phyloP scores from a whole-genome alignment of 2,329 filamentous ascomycete genomes.

The Cephalotrichum gorgonifer region DNA sequence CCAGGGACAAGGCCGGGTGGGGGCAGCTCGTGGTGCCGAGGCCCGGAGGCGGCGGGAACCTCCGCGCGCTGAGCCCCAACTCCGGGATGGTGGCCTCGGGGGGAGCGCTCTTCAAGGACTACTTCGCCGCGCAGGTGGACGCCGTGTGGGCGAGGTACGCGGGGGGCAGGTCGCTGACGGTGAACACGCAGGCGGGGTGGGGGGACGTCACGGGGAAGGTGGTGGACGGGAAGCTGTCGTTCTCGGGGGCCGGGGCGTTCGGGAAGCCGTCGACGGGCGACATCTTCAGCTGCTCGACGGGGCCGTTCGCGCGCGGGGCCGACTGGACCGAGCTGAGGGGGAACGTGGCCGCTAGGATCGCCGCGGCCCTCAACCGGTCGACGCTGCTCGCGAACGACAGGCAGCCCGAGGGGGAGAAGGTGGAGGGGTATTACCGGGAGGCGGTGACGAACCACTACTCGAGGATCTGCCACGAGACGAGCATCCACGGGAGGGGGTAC shows the following conservation, averaged over 20 bases:
- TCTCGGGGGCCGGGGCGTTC: slow-evolving; percentile 26
- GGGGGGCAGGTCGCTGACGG: slow-evolving; percentile 27
- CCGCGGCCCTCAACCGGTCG: slow-evolving; percentile 65
- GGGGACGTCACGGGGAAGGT: slow-evolving; percentile 36
- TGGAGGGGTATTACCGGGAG: slow-evolving; percentile 41
- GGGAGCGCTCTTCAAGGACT: slow-evolving; percentile 31
- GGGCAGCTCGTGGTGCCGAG: slow-evolving; percentile 36
- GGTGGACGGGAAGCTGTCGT: slow-evolving; percentile 23
- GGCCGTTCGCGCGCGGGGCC: slow-evolving; percentile 40
- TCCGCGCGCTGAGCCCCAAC: slow-evolving; percentile 45
- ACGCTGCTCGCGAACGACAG: slow-evolving; percentile 47
- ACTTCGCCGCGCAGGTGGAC: slow-evolving; percentile 40
- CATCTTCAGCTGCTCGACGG: slow-evolving; percentile 43
- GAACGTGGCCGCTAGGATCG: slow-evolving; percentile 61
- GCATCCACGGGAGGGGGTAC: slow-evolving; percentile 52
- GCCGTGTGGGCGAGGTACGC: slow-evolving; percentile 41
- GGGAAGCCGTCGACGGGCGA: slow-evolving; percentile 34
- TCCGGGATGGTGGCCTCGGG: slow-evolving; percentile 30
- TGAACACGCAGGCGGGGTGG: slow-evolving; percentile 43
- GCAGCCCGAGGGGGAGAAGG: slow-evolving; percentile 41
- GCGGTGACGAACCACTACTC: slow-evolving; percentile 56
- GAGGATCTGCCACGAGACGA: slow-evolving; percentile 51
- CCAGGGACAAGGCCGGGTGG: slow-evolving; percentile 38
- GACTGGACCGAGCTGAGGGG: slow-evolving; percentile 35
- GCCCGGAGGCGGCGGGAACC: slow-evolving; percentile 21